Evolutionary conservation across 192 early-diverging fungal genomes (phyloP), one percentile per base, ranked within the genome.

Genomic region (Powellomyces hirtus): DNA sequence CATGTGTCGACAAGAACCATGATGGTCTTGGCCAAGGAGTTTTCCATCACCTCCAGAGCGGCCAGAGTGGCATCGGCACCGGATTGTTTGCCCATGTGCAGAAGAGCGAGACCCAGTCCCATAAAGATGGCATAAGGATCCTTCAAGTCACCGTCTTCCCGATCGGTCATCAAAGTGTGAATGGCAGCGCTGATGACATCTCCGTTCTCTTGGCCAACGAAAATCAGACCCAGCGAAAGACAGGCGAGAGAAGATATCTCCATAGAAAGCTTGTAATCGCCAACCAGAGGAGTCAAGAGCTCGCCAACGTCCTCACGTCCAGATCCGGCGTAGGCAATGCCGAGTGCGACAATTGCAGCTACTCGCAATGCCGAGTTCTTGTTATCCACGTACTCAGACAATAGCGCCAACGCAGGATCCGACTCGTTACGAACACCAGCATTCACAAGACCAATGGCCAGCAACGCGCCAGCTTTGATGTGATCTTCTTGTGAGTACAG

Each of bases 381-480:
- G 64, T 78, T 81, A 18, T 87, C 83, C 5, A 96, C 74, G 62
- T 92, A 84, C 59, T 98, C 96, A 0, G 88, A 81, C 34, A 98
- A 79, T 59, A 98, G 81, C 29, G 94, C 96, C 22, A 91, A 79
- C 22, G 95, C 95, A 30, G 95, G 91, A 70, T 99, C 97, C 0
- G 88, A 88, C 72, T 95, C 92, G 75, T 92, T 90, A 50, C 91
- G 87, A 11, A 97, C 91, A 34, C 95, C 93, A 33, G 91, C 78
- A 37, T 90, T 94, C 35, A 97, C 85, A 70, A 99, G 84, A 33
- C 97, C 95, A 57, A 99, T 94, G 31, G 92, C 96, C 30, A 99
- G 84, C 33, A 96, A 71, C 24, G 95, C 93, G 46, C 97, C 97
- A 22, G 95, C 91, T 70, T 90, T 94, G 80, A 99, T 89, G 73